Base-by-base conservation (phyloP, 192 early-diverging fungal species). In the Backusella morwellensis region DNA sequence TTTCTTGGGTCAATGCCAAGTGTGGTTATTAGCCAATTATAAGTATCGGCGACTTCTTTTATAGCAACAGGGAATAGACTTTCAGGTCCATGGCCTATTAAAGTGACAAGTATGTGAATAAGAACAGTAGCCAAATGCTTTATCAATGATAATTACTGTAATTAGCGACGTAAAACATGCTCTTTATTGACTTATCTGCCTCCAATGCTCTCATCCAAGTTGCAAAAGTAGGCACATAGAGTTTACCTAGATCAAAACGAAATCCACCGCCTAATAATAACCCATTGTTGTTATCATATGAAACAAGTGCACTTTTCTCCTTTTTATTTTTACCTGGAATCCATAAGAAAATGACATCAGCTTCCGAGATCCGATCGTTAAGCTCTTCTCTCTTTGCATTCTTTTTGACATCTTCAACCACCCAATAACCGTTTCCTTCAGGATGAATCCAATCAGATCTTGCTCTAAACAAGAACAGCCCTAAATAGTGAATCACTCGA, bases 211-310 rank as follows among this genome's bases (percentile, higher is more conserved):
- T 29, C n/a, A 77, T 69, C 75, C 75, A 77, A n/a, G 67, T 70
- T n/a, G 44, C 66, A 56, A 77, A 77, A 23, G 67, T 77, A 6
- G 68, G 44, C 15, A 66, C 41, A 42, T 77, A 77, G 11, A 77
- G 50, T 35, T 23, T 52, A 56, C 75, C 75, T 17, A 77, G 42
- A 77, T 77, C n/a, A 11, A 70, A 70, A 17, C 75, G 41, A 23
- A 77, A 77, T 59, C 75, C 75, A 56, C 75, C 75, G 21, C 75
- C 75, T 77, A 56, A 26, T 35, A 8, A 40, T n/a, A 11, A n/a
- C 0, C 11, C 4, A 4, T 69, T 34, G 41, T 74, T 9, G 15
- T 7, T 38, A 29, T 52, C 7, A 41, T 19, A 12, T 32, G 19
- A 59, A 36, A 63, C 21, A 63, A 3, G 11, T 1, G 21, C 3